Evolutionary conservation across 345 rosid genomes (phyloP).

Genomic region (Rhizophora mangle): DNA sequence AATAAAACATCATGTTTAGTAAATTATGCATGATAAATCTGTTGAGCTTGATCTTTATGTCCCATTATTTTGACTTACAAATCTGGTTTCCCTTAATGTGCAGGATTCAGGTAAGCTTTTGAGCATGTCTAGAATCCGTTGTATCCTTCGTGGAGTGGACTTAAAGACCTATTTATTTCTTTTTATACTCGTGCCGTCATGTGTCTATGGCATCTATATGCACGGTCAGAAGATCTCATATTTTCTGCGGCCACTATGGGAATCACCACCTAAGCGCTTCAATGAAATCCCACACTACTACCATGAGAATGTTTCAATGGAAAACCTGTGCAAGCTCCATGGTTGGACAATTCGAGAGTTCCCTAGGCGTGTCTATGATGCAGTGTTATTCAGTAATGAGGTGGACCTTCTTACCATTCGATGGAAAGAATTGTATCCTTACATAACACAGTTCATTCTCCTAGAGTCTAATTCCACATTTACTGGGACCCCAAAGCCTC

Average conservation of each 20-base stretch:
- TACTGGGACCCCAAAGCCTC: constrained; percentile 63
- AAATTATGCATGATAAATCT: not conserved
- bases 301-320: constrained; percentile 80
- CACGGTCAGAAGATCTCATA: constrained; percentile 80
- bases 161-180: constrained; percentile 65
- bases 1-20: not conserved
- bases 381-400: constrained; percentile 77
- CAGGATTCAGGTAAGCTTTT: constrained; percentile 77
- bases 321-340: constrained; percentile 71
- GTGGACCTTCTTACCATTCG: constrained; percentile 64
- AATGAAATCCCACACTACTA: constrained; percentile 66
- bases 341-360: constrained; percentile 85
- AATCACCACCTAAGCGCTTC: constrained; percentile 80
- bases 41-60: not conserved
- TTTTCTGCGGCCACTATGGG: constrained; percentile 83
- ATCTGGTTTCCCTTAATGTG: constrained; percentile 9
- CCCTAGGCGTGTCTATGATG: constrained; percentile 84
- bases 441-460: constrained; percentile 70
- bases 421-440: constrained; percentile 82
- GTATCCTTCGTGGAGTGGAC: constrained; percentile 87
- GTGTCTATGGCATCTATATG: constrained; percentile 55
- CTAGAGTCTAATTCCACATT: constrained; percentile 81
- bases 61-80: constrained; percentile 6
- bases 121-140: constrained; percentile 83
- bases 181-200: constrained; percentile 64